Conservation (phyloP, 345 rosid genomes). For the Syzygium oleosum region DNA sequence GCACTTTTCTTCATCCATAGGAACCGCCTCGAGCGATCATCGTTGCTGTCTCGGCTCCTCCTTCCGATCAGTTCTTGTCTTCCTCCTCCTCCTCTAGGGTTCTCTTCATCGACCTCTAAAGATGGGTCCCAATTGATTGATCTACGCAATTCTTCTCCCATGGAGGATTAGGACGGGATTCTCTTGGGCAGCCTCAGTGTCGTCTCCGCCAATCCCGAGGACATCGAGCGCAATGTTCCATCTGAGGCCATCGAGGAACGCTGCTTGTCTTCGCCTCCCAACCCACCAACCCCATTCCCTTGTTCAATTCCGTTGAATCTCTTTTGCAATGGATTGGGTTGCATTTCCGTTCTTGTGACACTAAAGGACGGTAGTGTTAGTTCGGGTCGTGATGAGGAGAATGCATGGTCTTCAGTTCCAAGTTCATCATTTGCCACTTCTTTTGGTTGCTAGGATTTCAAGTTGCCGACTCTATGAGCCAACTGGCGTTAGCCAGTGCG, state of each 20-base stretch:
- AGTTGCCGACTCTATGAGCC: neutral
- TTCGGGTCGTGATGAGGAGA: neutral
- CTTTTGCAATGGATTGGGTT: neutral
- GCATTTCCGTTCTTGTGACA: neutral
- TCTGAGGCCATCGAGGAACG: slow-evolving; percentile 31
- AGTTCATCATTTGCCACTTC: neutral
- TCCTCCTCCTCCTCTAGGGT: neutral
- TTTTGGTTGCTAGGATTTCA: neutral
- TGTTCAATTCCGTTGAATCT: neutral
- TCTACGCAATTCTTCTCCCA: neutral
- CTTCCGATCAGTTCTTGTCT: no score
- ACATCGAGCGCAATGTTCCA: slow-evolving; percentile 56
- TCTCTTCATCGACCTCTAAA: neutral
- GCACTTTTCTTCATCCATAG: no score
- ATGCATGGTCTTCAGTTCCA: neutral
- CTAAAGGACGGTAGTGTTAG: neutral
- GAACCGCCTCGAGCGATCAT: no score
- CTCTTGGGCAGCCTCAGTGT: slow-evolving; percentile 72
- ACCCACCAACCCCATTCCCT: no score
- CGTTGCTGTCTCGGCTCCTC: no score
- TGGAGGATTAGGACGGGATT: slow-evolving; percentile 26
- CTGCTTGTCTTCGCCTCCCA: neutral
- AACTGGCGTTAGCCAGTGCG: neutral
- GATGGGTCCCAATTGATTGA: neutral
- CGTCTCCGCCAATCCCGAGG: slow-evolving; percentile 75